These are phyloP conservation scores for Cutaneotrichosporon arboriforme DNA, from an alignment of 1,284 basidiomycete genomes.

Conservation along the genomic window DNA sequence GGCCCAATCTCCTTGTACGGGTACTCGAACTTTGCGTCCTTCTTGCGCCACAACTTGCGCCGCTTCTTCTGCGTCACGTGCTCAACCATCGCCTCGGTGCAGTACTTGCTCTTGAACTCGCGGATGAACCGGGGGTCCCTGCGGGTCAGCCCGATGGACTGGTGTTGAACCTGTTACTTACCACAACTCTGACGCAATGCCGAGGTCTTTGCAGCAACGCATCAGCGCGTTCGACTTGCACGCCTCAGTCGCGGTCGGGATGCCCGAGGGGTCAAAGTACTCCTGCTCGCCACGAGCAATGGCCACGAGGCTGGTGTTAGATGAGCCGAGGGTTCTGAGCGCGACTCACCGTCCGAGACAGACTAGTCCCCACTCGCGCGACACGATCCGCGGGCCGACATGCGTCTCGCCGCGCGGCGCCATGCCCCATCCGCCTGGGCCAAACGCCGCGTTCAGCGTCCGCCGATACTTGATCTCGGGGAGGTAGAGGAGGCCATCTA, in stretches of 20 bases:
- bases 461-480: slow-evolving; percentile 98
- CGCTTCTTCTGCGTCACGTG: slow-evolving; percentile 78
- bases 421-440: slow-evolving; percentile 94
- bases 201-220: slow-evolving; percentile 96
- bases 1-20: slow-evolving; percentile 65
- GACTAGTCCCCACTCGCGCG: slow-evolving; percentile 89
- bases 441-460: slow-evolving; percentile 87
- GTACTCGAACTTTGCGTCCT: slow-evolving; percentile 78
- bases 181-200: slow-evolving; percentile 95
- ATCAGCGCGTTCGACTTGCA: slow-evolving; percentile 96
- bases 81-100: slow-evolving; percentile 79
- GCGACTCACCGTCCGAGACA: slow-evolving; percentile 74
- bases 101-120: slow-evolving; percentile 80
- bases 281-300: slow-evolving; percentile 95
- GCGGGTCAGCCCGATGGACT: background rate
- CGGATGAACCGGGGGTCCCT: slow-evolving; percentile 96
- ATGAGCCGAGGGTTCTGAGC: background rate
- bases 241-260: slow-evolving; percentile 89
- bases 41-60: slow-evolving; percentile 85
- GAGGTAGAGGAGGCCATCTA: slow-evolving; percentile 89
- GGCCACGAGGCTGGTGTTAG: slow-evolving; percentile 64
- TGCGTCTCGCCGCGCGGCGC: slow-evolving; percentile 89
- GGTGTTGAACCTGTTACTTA: slow-evolving; percentile 47
- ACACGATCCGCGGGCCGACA: slow-evolving; percentile 81
- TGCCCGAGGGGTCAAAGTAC: slow-evolving; percentile 86